Evolutionary conservation across 306 rosid genomes (phyloP).

Genomic region (Malus asiatica): DNA sequence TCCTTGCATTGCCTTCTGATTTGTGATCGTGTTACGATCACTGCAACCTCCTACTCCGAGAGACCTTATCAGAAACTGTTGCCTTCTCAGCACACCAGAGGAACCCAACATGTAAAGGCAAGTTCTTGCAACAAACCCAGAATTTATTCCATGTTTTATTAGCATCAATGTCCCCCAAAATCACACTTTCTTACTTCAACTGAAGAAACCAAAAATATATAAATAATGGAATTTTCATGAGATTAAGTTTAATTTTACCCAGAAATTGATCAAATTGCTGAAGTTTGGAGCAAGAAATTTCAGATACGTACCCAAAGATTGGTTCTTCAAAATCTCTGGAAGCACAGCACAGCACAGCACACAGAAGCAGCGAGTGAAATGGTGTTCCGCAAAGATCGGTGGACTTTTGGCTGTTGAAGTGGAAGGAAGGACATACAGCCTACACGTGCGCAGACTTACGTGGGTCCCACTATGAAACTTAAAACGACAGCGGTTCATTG

Average conservation of each 20-base stretch:
- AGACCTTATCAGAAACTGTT: constrained; percentile 57
- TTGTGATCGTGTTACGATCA: background rate
- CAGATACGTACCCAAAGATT: constrained; percentile 2
- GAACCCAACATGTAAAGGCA: constrained; percentile 48
- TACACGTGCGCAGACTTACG: background rate
- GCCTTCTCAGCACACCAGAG: constrained; percentile 64
- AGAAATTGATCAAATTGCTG: background rate
- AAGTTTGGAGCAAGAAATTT: background rate
- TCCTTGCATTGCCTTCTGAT: constrained; percentile 34
- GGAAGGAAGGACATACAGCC: background rate
- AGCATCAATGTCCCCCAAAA: constrained; percentile 35
- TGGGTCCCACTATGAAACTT: background rate
- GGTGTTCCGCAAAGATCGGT: background rate
- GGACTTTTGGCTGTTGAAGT: background rate
- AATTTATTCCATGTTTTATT: constrained; percentile 41
- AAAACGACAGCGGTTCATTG: background rate
- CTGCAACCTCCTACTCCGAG: constrained; percentile 49
- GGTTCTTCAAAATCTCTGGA: background rate
- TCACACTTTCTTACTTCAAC: constrained; percentile 24
- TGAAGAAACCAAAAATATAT: constrained; percentile 14
- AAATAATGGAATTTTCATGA: background rate
- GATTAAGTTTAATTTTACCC: background rate
- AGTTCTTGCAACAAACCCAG: constrained; percentile 34
- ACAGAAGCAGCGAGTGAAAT: background rate
- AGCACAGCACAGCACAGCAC: background rate